Conservation (phyloP, 192 early-diverging fungal genomes). For the Hyaloraphidium curvatum region DNA sequence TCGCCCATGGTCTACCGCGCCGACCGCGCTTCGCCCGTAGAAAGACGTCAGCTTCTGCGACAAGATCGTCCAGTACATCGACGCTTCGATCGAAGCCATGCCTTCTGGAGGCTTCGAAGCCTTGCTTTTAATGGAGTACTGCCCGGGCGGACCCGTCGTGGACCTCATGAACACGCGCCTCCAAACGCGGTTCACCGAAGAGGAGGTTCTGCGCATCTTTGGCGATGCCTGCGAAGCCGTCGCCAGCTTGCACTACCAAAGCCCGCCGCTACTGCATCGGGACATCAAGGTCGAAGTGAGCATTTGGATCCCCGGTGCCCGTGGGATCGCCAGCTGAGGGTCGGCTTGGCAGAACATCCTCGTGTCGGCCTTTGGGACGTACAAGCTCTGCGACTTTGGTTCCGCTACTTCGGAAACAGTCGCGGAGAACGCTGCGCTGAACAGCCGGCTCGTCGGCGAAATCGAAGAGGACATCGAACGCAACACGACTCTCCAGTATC, state of each 20-base stretch:
- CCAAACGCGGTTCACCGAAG: slow-evolving; percentile 47
- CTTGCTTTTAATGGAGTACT: slow-evolving; percentile 85
- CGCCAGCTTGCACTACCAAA: slow-evolving; percentile 74
- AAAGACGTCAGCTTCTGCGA: slow-evolving; percentile 52
- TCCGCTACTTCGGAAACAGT: slow-evolving; percentile 47
- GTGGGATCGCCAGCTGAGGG: too few relatives aligned
- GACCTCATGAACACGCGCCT: slow-evolving; percentile 73
- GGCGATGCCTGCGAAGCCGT: slow-evolving; percentile 68
- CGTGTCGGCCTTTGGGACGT: slow-evolving; percentile 32
- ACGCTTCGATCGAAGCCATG: slow-evolving; percentile 35
- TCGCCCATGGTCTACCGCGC: background rate
- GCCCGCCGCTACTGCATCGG: slow-evolving; percentile 67
- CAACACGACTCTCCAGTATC: slow-evolving; percentile 84
- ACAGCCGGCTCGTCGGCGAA: slow-evolving; percentile 43
- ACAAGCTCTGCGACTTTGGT: slow-evolving; percentile 95
- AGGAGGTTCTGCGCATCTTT: slow-evolving; percentile 80
- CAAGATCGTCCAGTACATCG: slow-evolving; percentile 64
- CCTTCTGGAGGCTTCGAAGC: slow-evolving; percentile 48
- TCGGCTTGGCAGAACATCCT: slow-evolving; percentile 15
- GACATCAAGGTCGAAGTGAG: slow-evolving; percentile 67
- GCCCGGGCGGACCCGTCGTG: slow-evolving; percentile 58
- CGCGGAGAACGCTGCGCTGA: slow-evolving; percentile 29
- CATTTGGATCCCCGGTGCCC: too few relatives aligned
- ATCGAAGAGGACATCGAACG: slow-evolving; percentile 75
- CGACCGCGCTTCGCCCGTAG: slow-evolving; percentile 11